Conservation (phyloP, 768 basidiomycete species). For the Udeniomyces megalosporus region DNA sequence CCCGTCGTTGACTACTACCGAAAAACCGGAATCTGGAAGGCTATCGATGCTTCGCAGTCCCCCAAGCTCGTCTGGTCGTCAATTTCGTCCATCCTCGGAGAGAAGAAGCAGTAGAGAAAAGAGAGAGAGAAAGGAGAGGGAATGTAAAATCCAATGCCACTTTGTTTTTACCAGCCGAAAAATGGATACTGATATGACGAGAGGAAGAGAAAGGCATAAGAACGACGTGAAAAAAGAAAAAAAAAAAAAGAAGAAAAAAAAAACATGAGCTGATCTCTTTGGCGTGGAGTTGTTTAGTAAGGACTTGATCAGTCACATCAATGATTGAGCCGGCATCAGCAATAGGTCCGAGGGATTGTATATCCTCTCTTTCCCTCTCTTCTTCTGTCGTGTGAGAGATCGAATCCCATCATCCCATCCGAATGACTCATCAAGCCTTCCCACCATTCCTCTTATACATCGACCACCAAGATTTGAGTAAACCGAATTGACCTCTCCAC, state of each 20-base stretch:
- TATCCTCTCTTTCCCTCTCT: no score
- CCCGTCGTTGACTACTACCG: slow-evolving; percentile 96
- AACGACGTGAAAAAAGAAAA: not conserved
- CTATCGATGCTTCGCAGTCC: slow-evolving; percentile 84
- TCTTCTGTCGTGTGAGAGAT: no score
- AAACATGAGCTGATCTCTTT: not conserved
- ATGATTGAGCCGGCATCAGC: not conserved
- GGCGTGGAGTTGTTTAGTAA: not conserved
- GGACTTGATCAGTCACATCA: not conserved
- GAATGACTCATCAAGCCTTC: no score
- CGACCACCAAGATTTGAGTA: slow-evolving; percentile 3
- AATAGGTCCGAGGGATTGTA: no score
- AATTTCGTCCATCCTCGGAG: slow-evolving; percentile 8
- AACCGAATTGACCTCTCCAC: slow-evolving; percentile 7
- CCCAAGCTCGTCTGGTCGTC: slow-evolving; percentile 69
- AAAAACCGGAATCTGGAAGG: slow-evolving; percentile 71
- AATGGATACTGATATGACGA: not conserved
- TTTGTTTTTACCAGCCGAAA: not conserved
- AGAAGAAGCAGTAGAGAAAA: slow-evolving; percentile 8
- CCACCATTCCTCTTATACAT: not conserved
- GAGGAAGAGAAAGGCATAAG: not conserved
- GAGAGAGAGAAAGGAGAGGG: not conserved
- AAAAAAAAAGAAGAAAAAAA: not conserved
- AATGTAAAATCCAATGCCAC: not conserved
- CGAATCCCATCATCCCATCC: no score